These are phyloP conservation scores for Pulveroboletus sp. DNA, from an alignment of 768 basidiomycete species.

Conservation along the genomic window DNA sequence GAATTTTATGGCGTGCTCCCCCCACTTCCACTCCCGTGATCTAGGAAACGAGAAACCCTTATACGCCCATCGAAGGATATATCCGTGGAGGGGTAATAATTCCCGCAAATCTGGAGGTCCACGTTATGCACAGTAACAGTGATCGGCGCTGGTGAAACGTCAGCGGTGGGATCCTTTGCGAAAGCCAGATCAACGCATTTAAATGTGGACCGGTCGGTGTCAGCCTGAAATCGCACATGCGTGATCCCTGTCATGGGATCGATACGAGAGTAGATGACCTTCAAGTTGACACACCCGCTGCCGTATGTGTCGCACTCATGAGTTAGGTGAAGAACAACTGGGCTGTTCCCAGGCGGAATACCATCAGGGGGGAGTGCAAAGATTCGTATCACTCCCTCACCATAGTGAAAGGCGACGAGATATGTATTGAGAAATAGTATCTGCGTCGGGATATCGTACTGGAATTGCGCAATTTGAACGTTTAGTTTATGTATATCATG, in stretches of 20 bases:
- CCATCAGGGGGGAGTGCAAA: not conserved
- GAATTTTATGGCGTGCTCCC: too few species aligned
- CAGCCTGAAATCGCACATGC: not conserved
- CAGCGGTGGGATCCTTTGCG: not conserved
- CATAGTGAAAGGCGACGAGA: not conserved
- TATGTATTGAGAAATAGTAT: not conserved
- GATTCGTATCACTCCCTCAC: not conserved
- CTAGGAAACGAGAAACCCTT: too few species aligned
- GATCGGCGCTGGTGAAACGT: too few species aligned
- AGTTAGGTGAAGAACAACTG: not conserved
- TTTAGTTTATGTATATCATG: too few species aligned
- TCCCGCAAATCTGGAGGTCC: too few species aligned
- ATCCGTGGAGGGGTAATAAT: too few species aligned
- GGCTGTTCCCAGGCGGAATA: not conserved
- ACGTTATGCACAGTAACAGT: too few species aligned
- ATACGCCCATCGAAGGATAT: too few species aligned
- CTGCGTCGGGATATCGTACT: too few species aligned
- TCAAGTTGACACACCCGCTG: fast-evolving
- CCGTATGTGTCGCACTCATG: not conserved
- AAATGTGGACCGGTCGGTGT: too few species aligned
- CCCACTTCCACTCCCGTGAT: too few species aligned
- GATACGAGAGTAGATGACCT: not conserved
- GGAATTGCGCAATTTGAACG: too few species aligned
- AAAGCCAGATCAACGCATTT: not conserved
- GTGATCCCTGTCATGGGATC: not conserved